phyloP scores from a whole-genome alignment of 345 rosid genomes.

The Kandelia obovata region DNA sequence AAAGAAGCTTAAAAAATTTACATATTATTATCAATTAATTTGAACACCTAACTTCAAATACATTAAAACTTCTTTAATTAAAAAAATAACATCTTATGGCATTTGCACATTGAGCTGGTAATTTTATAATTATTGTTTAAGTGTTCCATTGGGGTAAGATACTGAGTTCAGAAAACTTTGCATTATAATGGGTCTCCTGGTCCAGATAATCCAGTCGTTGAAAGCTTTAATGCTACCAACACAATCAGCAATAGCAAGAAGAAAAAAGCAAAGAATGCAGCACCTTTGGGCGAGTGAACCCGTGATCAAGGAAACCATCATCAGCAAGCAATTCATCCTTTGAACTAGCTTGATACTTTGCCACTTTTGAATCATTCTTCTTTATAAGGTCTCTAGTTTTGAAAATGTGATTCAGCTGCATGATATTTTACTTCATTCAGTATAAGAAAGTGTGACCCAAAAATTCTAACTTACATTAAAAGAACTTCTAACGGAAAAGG shows the following conservation, averaged over 20 bases:
- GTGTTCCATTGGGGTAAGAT: no score
- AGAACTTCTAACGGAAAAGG: conserved; percentile 11
- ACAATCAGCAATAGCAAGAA: neutral
- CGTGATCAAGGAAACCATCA: conserved; percentile 73
- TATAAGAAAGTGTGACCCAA: neutral
- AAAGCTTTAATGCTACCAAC: neutral
- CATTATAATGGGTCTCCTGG: neutral
- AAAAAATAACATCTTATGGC: no score
- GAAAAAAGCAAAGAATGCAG: conserved; percentile 2
- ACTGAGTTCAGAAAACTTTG: no score
- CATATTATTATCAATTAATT: no score
- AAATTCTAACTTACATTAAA: conserved; percentile 12
- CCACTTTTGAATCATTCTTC: conserved; percentile 69
- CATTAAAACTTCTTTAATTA: no score
- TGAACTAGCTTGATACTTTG: conserved; percentile 46
- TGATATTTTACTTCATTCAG: conserved; percentile 22
- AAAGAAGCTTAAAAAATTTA: no score
- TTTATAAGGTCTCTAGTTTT: conserved; percentile 67
- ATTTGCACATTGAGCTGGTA: no score
- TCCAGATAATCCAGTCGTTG: neutral
- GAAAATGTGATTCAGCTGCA: conserved; percentile 91
- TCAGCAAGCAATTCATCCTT: conserved; percentile 42
- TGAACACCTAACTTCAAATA: no score
- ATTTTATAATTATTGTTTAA: no score
- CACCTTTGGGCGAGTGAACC: conserved; percentile 99